Percentiles rank a stretch among this genome's conserved stretches.
These are phyloP conservation scores for Ceratobasidium sp. DNA, from an alignment of 1,284 basidiomycete species.

Conservation along the genomic window DNA sequence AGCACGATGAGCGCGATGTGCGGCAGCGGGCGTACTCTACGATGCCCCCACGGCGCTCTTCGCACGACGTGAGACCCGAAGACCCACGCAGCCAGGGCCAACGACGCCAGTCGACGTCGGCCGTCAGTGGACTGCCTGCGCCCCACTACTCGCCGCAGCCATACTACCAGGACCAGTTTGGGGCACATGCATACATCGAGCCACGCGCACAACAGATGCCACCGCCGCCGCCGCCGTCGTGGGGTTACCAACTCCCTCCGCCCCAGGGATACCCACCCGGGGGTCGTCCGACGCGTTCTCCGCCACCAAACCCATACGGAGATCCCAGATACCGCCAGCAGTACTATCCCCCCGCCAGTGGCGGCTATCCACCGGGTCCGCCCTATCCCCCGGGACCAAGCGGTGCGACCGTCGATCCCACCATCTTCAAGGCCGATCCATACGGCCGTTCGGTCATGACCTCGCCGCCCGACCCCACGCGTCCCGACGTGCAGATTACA, in stretches of 20 bases:
- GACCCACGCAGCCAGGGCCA: slow-evolving; percentile 23
- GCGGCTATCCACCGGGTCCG: not conserved
- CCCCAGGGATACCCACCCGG: slow-evolving; percentile 9
- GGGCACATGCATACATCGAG: slow-evolving; percentile 25
- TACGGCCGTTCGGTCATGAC: slow-evolving; percentile 29
- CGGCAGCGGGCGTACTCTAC: slow-evolving; percentile 32
- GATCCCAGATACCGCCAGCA: slow-evolving; percentile 6
- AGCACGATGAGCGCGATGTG: slow-evolving; percentile 19
- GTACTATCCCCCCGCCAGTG: not conserved
- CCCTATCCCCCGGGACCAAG: slow-evolving; percentile 27
- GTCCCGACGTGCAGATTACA: slow-evolving; percentile 66
- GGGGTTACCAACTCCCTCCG: slow-evolving; percentile 30
- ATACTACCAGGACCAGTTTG: slow-evolving; percentile 29
- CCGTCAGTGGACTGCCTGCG: slow-evolving; percentile 10
- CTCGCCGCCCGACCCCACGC: slow-evolving; percentile 3
- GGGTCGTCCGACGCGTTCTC: slow-evolving; percentile 4
- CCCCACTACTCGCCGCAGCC: not conserved
- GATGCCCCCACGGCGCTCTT: slow-evolving; percentile 8
- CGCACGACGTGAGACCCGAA: slow-evolving; percentile 15
- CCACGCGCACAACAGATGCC: slow-evolving; percentile 21
- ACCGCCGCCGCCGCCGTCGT: slow-evolving; percentile 6
- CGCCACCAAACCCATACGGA: slow-evolving; percentile 1
- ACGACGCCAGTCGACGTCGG: slow-evolving; percentile 24
- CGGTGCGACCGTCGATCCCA: slow-evolving; percentile 34
- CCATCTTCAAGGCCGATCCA: slow-evolving; percentile 35